Evolutionary conservation across 768 basidiomycete genomes (phyloP), one percentile per base, ranked within the genome.

Genomic region (Piloderma croceum): DNA sequence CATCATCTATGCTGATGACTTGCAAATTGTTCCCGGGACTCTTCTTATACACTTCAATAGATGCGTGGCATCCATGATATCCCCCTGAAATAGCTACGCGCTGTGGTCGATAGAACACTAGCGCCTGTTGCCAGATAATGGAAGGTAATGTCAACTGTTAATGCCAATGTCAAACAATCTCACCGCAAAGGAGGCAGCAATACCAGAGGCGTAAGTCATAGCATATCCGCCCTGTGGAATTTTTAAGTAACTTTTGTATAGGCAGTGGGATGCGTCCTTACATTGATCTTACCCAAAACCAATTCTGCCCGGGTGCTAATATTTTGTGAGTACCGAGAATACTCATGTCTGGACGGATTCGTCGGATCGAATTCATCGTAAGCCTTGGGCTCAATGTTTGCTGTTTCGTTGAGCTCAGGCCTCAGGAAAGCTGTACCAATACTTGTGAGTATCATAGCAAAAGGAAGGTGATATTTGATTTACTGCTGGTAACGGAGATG

Each of bases 401-500:
- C n/a, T n/a, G n/a, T n/a, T n/a, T n/a, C n/a, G n/a, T n/a, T n/a
- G n/a, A 65, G 71, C 31, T 54, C 52, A 11, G 61, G 61, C 21
- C 59, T 56, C 36, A 71, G 70, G 57, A 83, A 86, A 10, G 83
- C 83, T 85, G 43, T 22, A 24, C 39, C 29, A 32, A 24, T 41
- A 33, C 17, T 15, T 39, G 7, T 12, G n/a, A n/a, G n/a, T n/a
- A 20, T 36, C 7, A 31, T 22, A 23, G 29, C 32, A 27, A 25
- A 27, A 22, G 23, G 12, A 12, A 36, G 21, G 25, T 15, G 44
- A 34, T 15, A 27, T n/a, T 44, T 34, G 31, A 57, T 62, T 48
- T 45, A 85, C 87, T 89, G 6, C 86, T 79, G 5, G 82, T 71
- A 12, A 89, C 83, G 11, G 85, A 84, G 49, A 90, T 83, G 5